These are phyloP conservation scores for Rosellinia necatrix DNA, from an alignment of 2,329 filamentous ascomycete genomes.

Conservation along the genomic window DNA sequence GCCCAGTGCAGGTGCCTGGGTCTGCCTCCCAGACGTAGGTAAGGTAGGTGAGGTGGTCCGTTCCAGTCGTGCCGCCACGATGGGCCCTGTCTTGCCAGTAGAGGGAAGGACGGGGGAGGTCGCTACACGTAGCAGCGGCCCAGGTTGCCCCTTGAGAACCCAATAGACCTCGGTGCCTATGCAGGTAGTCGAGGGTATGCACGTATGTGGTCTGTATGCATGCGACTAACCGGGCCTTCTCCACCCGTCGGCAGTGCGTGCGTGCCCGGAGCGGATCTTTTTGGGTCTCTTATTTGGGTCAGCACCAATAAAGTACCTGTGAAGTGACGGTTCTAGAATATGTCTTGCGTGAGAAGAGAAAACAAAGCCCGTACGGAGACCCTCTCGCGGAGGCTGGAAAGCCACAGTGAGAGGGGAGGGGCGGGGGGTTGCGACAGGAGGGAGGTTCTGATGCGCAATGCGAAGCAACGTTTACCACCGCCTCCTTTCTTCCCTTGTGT, in stretches of 20 bases:
- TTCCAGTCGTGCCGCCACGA: too few relatives aligned
- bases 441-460: conserved; percentile 22
- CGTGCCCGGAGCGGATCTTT: conserved; percentile 9
- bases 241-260: conserved; percentile 10
- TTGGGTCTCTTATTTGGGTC: conserved; percentile 1
- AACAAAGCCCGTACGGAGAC: background rate
- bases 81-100: too few relatives aligned
- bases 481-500: conserved; percentile 29
- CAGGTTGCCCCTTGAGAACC: too few relatives aligned
- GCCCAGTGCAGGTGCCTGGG: too few relatives aligned
- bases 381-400: conserved; percentile 25
- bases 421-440: conserved; percentile 24
- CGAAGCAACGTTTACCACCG: conserved; percentile 31
- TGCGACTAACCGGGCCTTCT: conserved; percentile 26
- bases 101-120: too few relatives aligned
- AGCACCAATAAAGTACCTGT: background rate
- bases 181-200: conserved; percentile 2
- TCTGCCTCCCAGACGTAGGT: too few relatives aligned
- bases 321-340: background rate
- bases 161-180: too few relatives aligned
- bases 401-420: conserved; percentile 27
- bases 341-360: background rate
- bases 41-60: too few relatives aligned
- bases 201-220: conserved; percentile 9
- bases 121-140: too few relatives aligned